Evolutionary conservation across 139 green algal genomes (phyloP).

Genomic region (Chlamydomonas schloesseri): DNA sequence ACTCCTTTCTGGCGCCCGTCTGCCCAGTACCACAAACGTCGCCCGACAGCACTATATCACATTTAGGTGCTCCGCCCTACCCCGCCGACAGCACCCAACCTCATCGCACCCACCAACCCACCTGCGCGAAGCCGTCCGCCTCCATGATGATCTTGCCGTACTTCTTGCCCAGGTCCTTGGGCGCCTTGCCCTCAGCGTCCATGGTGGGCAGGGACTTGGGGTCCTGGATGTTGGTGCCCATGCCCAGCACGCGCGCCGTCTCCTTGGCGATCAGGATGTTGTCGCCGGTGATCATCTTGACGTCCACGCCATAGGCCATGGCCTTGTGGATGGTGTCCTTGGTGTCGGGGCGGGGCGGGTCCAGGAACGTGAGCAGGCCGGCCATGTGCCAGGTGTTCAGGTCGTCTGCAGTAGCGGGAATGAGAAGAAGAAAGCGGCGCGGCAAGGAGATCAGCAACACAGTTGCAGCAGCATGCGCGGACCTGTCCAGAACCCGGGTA

Average conservation of each 20-base stretch:
- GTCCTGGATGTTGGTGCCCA: constrained; percentile 87
- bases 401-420: background rate
- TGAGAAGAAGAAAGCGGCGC: no score
- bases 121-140: constrained; percentile 88
- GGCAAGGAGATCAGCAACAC: no score
- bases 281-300: constrained; percentile 94
- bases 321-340: constrained; percentile 83
- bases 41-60: no score
- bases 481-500: no score
- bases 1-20: no score
- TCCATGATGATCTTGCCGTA: constrained; percentile 82
- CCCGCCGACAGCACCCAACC: no score
- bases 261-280: constrained; percentile 91
- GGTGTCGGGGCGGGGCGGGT: constrained; percentile 89
- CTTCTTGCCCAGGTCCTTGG: constrained; percentile 77
- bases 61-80: no score
- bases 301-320: constrained; percentile 82
- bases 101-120: constrained; percentile 1
- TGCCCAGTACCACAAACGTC: no score
- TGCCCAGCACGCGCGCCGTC: constrained; percentile 81
- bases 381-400: constrained; percentile 69
- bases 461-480: no score
- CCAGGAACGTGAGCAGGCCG: constrained; percentile 91
- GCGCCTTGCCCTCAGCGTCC: constrained; percentile 79
- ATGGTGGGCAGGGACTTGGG: constrained; percentile 55